phyloP scores from a whole-genome alignment of 2,329 filamentous ascomycete genomes.

The Colletotrichum chlorophyti region DNA sequence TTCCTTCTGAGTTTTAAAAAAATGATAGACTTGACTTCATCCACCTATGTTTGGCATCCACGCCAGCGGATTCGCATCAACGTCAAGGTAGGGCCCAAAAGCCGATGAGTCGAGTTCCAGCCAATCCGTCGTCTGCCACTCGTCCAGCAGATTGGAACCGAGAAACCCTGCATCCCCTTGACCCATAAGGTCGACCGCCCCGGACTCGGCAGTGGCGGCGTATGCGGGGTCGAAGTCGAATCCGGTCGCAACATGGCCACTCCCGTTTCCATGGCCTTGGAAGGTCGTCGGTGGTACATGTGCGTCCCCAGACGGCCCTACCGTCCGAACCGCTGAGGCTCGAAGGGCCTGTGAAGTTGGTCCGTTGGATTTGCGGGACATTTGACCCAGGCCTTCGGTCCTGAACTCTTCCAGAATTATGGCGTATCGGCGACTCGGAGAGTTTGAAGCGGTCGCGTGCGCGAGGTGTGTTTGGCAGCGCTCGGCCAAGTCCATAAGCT shows the following conservation, averaged over 20 bases:
- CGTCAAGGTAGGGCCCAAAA: slow-evolving; percentile 30
- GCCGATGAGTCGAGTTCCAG: slow-evolving; percentile 35
- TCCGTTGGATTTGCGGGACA: background rate
- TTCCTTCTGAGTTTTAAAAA: background rate
- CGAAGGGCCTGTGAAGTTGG: background rate
- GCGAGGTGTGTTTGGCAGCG: slow-evolving; percentile 47
- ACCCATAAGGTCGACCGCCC: slow-evolving; percentile 2
- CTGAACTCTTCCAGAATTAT: slow-evolving; percentile 32
- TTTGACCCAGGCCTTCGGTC: slow-evolving; percentile 28
- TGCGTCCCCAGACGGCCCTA: background rate
- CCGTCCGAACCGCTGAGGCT: background rate
- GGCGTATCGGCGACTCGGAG: slow-evolving; percentile 31
- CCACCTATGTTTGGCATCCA: slow-evolving; percentile 28
- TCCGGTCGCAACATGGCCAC: background rate
- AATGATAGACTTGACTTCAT: background rate
- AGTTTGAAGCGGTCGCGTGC: slow-evolving; percentile 33
- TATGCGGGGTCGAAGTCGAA: slow-evolving; percentile 10
- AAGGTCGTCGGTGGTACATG: background rate
- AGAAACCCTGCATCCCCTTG: slow-evolving; percentile 12
- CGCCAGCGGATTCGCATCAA: slow-evolving; percentile 15
- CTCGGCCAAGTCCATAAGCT: slow-evolving; percentile 46
- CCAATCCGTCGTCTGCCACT: slow-evolving; percentile 40
- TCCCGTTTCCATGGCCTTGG: background rate
- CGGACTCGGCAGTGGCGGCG: background rate
- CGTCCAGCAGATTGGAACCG: slow-evolving; percentile 25